Evolutionary conservation across 768 basidiomycete species (phyloP), one percentile per base, ranked within the genome.

Genomic region (Fibroporia radiculosa): DNA sequence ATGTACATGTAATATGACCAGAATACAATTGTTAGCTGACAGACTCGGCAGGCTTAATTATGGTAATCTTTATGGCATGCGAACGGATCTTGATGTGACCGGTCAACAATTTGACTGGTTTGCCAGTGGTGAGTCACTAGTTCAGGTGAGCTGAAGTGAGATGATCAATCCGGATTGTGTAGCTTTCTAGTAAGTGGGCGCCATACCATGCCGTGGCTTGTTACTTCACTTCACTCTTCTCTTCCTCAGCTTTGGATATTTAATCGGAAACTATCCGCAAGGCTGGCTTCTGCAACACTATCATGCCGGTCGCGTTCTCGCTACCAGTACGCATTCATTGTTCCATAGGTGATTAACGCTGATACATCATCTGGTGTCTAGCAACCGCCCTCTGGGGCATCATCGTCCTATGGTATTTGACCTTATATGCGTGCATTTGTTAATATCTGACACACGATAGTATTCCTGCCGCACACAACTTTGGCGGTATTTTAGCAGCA

Each of bases 301-400:
- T 31, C 56, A 45, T 2, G 46, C 52, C 5, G 61, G 56, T 22
- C 48, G 46, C 33, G 48, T 53, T 6, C 43, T 53, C 12, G 29
- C 52, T 1, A 47, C 47, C 25, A 53, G 51, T 53, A 29, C 19
- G 46, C 47, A 20, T 48, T 36, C 18, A 38, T 11, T 11, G 20
- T 34, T 6, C 37, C 7, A 38, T 3, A 16, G 7, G 14, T 38
- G 5, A 20, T 22, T 38, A 12, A 23, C 13, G 7, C 14, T 20
- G 4, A 6, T 16, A 3, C 18, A 13, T 52, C 58, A 6, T 56
- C 55, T n/a, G 52, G 62, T 24, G 42, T 65, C 20, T 66, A 13
- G 54, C 59, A 7, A 57, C 56, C 16, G 52, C 62, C 25, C 42
- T 65, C 20, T 66, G 65, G 65, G 62, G 62, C n/a, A 53, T 60